Base-by-base conservation (phyloP, 208 protist species). In the Tetramitus jugosus region DNA sequence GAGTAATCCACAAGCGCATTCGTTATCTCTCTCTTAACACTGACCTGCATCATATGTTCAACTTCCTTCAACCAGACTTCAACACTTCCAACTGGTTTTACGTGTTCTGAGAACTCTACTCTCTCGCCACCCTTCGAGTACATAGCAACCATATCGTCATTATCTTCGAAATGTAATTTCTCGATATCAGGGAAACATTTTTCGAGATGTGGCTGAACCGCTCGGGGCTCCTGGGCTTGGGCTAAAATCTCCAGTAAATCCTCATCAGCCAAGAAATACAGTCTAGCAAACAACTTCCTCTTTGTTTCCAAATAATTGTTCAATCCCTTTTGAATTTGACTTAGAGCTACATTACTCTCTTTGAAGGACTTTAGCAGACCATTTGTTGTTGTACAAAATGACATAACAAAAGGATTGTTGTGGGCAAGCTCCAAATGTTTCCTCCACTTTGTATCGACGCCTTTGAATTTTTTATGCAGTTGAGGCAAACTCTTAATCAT, bases 251-350 rank as follows among this genome's bases (percentile, higher is more conserved):
- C 90, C 1, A 96, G 82, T 76, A 96, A 88, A 76, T 94, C 90
- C 84, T 95, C 90, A 83, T 95, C 91, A 40, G 91, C 95, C 20
- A 95, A 79, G 43, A 94, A 97, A 82, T 94, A 97, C 80, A 95
- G 95, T 75, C 92, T 85, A 26, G 93, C 91, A 78, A 97, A 97
- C 35, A 87, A 86, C 79, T 94, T 89, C 10, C 94, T 88, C 86
- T 97, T 97, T 60, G 95, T 95, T 35, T 92, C 89, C 29, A 98
- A 87, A 85, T 98, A 98, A 83, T 98, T 94, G 82, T 96, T 94
- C 10, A 99, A 89, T 29, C 93, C 92, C 80, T 95, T 95, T 81
- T 98, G 94, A 37, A 99, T 94, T 80, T 95, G 86, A 78, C 98
- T 94, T 3, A 98, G 88, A 13, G 91, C 37, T 49, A 14, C 4